These are phyloP conservation scores for Cercospora canescens DNA, from an alignment of 2,329 filamentous ascomycete genomes.

Conservation along the genomic window DNA sequence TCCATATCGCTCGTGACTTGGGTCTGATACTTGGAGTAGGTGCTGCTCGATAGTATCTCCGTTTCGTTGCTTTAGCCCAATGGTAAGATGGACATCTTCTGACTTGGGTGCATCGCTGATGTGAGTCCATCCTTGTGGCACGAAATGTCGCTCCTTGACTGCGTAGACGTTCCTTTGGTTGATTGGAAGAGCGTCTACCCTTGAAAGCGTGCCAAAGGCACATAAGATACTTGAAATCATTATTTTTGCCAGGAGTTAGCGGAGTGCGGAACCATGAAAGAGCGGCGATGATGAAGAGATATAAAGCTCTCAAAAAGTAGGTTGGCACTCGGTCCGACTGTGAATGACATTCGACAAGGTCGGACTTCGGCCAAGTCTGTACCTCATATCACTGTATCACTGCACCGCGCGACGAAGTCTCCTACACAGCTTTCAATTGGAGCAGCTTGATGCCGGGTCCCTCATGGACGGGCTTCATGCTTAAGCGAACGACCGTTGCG, in stretches of 20 bases:
- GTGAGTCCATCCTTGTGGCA: slow-evolving; percentile 54
- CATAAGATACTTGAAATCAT: slow-evolving; percentile 9
- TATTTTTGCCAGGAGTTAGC: neutral
- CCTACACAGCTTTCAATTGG: too few relatives aligned
- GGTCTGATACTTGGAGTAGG: slow-evolving; percentile 56
- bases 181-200: slow-evolving; percentile 18
- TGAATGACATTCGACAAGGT: too few relatives aligned
- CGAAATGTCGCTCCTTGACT: slow-evolving; percentile 58
- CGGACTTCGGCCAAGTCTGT: too few relatives aligned
- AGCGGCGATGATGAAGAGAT: too few relatives aligned
- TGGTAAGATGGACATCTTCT: slow-evolving; percentile 56
- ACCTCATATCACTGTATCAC: too few relatives aligned
- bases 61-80: slow-evolving; percentile 59
- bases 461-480: too few relatives aligned
- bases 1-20: slow-evolving; percentile 56
- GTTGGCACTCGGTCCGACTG: too few relatives aligned
- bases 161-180: slow-evolving; percentile 42
- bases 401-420: too few relatives aligned
- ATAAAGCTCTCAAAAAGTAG: too few relatives aligned
- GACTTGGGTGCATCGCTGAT: slow-evolving; percentile 49
- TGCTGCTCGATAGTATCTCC: slow-evolving; percentile 58
- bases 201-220: slow-evolving; percentile 21
- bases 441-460: too few relatives aligned
- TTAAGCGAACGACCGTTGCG: too few relatives aligned
- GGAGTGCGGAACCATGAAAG: too few relatives aligned